phyloP scores from a whole-genome alignment of 2,329 filamentous ascomycete genomes.

The Alternaria sp. region DNA sequence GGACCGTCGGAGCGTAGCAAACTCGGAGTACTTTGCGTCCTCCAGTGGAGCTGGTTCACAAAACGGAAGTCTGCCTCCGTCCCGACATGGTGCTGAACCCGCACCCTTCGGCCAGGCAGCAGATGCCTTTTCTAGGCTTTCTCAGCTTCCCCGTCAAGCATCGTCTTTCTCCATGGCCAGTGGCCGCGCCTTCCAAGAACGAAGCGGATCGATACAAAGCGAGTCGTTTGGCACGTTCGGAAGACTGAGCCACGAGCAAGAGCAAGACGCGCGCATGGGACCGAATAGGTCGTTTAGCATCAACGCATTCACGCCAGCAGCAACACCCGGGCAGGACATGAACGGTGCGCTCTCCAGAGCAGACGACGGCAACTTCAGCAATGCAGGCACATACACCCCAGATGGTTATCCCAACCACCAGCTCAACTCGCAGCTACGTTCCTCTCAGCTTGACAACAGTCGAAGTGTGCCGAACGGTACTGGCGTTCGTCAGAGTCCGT shows the following conservation, averaged over 20 bases:
- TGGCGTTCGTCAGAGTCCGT: slow-evolving; percentile 54
- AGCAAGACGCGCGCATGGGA: slow-evolving; percentile 40
- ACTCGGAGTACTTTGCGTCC: slow-evolving; percentile 54
- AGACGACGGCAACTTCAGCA: slow-evolving; percentile 27
- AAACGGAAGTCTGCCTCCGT: slow-evolving; percentile 63
- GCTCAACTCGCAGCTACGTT: slow-evolving; percentile 45
- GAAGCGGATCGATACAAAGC: slow-evolving; percentile 49
- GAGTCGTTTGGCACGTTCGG: slow-evolving; percentile 47
- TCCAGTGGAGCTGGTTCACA: slow-evolving; percentile 57
- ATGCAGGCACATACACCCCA: slow-evolving; percentile 42
- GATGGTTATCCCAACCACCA: slow-evolving; percentile 43
- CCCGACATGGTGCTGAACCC: slow-evolving; percentile 57
- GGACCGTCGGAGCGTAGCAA: slow-evolving; percentile 49
- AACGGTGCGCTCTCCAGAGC: slow-evolving; percentile 24
- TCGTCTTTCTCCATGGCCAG: slow-evolving; percentile 59
- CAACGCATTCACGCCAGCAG: slow-evolving; percentile 31
- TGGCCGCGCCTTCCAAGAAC: slow-evolving; percentile 45
- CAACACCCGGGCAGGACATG: slow-evolving; percentile 31
- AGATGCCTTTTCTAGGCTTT: slow-evolving; percentile 37
- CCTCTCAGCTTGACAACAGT: slow-evolving; percentile 51
- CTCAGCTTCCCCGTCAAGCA: slow-evolving; percentile 52
- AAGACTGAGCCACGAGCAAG: slow-evolving; percentile 44
- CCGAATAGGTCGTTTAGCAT: slow-evolving; percentile 43
- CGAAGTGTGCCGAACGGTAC: slow-evolving; percentile 54
- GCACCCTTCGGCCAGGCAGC: slow-evolving; percentile 40